Evolutionary conservation across 495 filamentous ascomycete species (phyloP), one percentile per base, ranked within the genome.

Genomic region (Geoglossum glabrum): DNA sequence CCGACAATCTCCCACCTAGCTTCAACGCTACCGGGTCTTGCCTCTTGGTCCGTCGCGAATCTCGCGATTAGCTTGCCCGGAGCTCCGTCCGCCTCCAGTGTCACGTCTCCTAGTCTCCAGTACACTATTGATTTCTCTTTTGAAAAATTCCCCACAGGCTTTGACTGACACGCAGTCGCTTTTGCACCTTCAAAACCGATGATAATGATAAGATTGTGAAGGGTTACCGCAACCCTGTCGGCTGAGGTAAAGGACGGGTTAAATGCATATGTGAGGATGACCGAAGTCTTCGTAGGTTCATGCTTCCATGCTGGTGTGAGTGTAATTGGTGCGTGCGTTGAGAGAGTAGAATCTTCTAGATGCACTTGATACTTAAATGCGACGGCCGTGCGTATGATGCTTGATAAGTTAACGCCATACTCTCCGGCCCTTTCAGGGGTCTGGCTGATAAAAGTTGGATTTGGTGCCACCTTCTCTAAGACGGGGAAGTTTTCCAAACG

Each of bases 341-440:
- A 72, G 15, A 79, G 69, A 56, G 78, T 78, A 19, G 70, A 60
- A 47, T 75, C 75, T 30, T 92, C 83, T 30, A 89, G 66, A 62
- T 95, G 87, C n/a, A 95, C 72, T 67, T 90, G 85, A 66, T 97
- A 98, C 60, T 90, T 95, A 73, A 98, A 98, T 31, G 86, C 92
- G 2, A 92, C 82, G 0, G 84, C 76, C 11, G 86, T 82, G 57
- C 79, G 84, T 51, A 79, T 74, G 56, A 95, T 77, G 61, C 78
- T 82, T 9, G 80, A 73, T 1, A 87, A 67, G 61, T 85, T 79
- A 46, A 97, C 71, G 4, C 73, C 76, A 69, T 95, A 99, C 64
- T 92, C 85, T 47, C 90, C 92, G 9, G 85, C 73, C 57, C 76
- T 82, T 38, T 87, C 82, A 19, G 69, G 58, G n/a, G 78, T 73